Evolutionary conservation across 192 early-diverging fungal species (phyloP).

Genomic region (Coemansia umbellata): DNA sequence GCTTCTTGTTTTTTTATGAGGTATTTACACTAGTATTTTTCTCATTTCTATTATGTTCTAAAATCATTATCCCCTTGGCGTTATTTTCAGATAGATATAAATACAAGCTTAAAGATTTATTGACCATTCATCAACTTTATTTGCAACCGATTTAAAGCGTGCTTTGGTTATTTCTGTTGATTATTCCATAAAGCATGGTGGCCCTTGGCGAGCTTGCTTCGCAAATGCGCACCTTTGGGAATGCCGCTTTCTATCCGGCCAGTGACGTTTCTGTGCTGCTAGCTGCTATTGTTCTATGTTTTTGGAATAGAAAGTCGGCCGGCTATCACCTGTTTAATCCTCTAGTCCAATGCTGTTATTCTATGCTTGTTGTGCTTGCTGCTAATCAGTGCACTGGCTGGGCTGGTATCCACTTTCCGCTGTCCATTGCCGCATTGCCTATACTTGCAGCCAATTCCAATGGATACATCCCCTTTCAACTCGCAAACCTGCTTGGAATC

Average conservation of each 20-base stretch:
- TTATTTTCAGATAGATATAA: no score
- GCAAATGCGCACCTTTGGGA: background rate
- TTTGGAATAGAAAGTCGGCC: background rate
- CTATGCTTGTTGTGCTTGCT: conserved; percentile 6
- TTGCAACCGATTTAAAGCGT: no score
- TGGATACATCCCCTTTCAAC: conserved; percentile 7
- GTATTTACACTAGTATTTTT: no score
- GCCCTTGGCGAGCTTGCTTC: background rate
- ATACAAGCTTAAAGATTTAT: no score
- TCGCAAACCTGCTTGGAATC: conserved; percentile 9
- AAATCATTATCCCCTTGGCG: no score
- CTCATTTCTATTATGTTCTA: no score
- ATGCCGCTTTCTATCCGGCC: background rate
- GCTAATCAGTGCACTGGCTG: background rate
- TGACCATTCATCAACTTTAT: no score
- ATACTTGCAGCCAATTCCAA: background rate
- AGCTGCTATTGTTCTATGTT: background rate
- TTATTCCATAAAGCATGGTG: no score
- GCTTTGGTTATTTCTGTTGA: no score
- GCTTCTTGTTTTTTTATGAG: no score
- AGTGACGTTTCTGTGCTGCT: background rate
- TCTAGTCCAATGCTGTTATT: background rate
- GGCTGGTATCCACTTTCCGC: background rate
- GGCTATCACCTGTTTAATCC: background rate
- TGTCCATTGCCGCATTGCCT: conserved; percentile 1